Evolutionary conservation across 2,329 filamentous ascomycete genomes (phyloP), one percentile per base, ranked within the genome.

Genomic region (Sarocladium oryzae): DNA sequence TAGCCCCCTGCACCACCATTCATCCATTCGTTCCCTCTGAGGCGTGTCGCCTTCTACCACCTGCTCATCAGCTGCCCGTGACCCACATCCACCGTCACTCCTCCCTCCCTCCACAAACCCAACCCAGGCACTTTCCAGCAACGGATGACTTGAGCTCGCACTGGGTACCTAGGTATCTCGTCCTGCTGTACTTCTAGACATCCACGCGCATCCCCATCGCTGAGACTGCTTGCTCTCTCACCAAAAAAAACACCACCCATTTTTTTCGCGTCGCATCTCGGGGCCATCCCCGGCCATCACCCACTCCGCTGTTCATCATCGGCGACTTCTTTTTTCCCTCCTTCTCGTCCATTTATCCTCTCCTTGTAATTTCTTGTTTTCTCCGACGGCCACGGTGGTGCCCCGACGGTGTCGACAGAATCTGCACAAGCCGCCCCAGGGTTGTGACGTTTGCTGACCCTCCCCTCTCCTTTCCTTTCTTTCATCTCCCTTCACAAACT

Each of bases 231-330:
- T 26, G 32, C 28, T 33, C 10, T 26, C 43, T 13, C 40, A 16
- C 32, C 43, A 24, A 48, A 48, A n/a, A 48, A 48, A 32, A 4
- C 43, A 48, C 43, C 43, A 48, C 24, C 43, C 43, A 48, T 32
- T 48, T 48, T 40, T 48, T 48, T 48, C 43, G 43, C 43, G 43
- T 48, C 43, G 43, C 43, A 48, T 48, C n/a, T 48, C 21, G 43
- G 43, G 43, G 43, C 24, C 28, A 48, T 18, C 28, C 40, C 43
- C 43, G 43, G 43, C 43, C 43, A 48, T 48, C 43, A 48, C 28
- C 43, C 20, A 45, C 28, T 20, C 16, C 26, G 43, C 28, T 33
- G 43, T 48, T 23, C 43, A 48, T 48, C 43, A 48, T 23, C 43
- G 21, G 43, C 43, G 26, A 15, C 26, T 33, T 48, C 28, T 23